Percentiles rank a stretch among this genome's conserved stretches.
Conservation (phyloP, 208 protist species). For the Trypanosoma cruzi region DNA sequence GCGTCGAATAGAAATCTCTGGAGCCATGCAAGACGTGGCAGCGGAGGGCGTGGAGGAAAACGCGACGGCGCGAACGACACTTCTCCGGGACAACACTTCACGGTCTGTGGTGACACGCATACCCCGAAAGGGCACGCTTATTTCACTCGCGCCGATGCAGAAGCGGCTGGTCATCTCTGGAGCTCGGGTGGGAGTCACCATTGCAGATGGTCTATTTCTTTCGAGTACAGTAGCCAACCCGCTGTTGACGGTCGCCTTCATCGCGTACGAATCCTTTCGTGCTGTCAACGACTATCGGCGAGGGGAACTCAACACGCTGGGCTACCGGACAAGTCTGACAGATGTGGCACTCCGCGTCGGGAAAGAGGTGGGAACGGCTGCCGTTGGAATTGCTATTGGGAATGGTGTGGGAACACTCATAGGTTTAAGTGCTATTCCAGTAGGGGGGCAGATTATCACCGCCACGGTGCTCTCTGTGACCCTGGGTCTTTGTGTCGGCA, state of each 20-base stretch:
- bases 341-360: conserved; percentile 61
- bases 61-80: not conserved
- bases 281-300: conserved; percentile 51
- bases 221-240: conserved; percentile 56
- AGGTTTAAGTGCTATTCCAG: conserved; percentile 56
- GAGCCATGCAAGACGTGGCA: not conserved
- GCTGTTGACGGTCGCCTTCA: conserved; percentile 51
- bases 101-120: not conserved
- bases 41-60: not conserved
- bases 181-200: conserved; percentile 45
- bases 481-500: conserved; percentile 53
- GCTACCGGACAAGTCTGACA: conserved; percentile 49
- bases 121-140: conserved; percentile 14
- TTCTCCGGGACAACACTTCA: not conserved
- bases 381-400: conserved; percentile 61
- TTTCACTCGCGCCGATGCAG: conserved; percentile 37
- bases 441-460: conserved; percentile 55
- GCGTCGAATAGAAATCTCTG: not conserved
- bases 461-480: conserved; percentile 60
- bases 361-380: conserved; percentile 56
- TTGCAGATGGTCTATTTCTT: conserved; percentile 58
- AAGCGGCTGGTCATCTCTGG: conserved; percentile 45
- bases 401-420: conserved; percentile 57
- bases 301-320: conserved; percentile 57
- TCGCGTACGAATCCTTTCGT: conserved; percentile 56